phyloP scores from a whole-genome alignment of 345 rosid genomes.

The Eucalyptus viminalis region DNA sequence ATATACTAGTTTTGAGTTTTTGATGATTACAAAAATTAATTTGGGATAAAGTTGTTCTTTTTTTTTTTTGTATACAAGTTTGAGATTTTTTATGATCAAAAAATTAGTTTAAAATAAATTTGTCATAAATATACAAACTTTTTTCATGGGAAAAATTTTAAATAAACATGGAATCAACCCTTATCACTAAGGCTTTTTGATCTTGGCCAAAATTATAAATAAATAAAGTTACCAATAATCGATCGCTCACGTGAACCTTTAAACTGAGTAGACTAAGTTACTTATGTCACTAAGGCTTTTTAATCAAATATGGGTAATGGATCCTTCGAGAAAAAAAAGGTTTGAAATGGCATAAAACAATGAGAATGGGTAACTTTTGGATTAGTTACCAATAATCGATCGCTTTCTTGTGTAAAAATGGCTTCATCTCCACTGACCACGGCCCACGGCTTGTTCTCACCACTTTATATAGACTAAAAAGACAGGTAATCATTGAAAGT shows the following conservation, averaged over 20 bases:
- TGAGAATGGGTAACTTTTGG: not conserved
- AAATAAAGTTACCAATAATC: too few relatives aligned
- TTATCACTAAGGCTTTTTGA: too few relatives aligned
- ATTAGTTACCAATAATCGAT: not conserved
- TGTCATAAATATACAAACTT: fast-evolving
- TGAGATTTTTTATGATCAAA: fast-evolving
- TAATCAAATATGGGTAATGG: not conserved
- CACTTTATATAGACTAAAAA: not conserved
- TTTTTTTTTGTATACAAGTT: too few relatives aligned
- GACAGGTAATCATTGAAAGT: not conserved
- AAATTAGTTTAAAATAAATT: fast-evolving
- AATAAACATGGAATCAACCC: not conserved
- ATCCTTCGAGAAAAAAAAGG: not conserved
- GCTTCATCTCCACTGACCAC: not conserved
- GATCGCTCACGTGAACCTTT: fast-evolving
- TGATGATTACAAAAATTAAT: too few relatives aligned
- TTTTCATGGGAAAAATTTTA: too few relatives aligned
- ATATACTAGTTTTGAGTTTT: fast-evolving
- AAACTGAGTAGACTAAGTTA: not conserved
- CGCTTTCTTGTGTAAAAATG: not conserved
- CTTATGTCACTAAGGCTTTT: not conserved
- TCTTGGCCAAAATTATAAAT: not conserved
- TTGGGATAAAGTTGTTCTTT: too few relatives aligned
- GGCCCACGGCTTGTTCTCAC: not conserved
- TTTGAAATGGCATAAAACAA: not conserved